Evolutionary conservation across 2,329 filamentous ascomycete species (phyloP).

Genomic region (Dactylonectria macrodidyma): DNA sequence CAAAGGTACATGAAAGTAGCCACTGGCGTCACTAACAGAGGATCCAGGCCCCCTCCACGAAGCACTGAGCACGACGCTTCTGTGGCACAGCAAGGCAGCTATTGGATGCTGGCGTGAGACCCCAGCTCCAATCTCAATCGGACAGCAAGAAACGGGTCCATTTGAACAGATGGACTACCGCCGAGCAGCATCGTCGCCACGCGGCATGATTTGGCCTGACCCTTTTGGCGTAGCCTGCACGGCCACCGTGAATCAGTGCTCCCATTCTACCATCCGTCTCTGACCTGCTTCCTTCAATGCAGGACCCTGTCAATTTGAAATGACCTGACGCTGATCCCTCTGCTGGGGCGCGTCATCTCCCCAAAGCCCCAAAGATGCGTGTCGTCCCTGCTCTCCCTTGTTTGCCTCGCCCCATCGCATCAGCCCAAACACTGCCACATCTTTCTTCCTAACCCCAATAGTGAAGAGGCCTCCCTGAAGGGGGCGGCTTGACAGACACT

Average conservation of each 20-base stretch:
- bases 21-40: not conserved
- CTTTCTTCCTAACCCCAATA: not conserved
- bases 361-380: constrained; percentile 3
- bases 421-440: constrained; percentile 14
- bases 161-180: constrained; percentile 2
- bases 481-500: not conserved
- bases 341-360: constrained; percentile 7
- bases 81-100: not conserved
- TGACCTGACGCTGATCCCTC: too few species aligned
- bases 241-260: constrained; percentile 5
- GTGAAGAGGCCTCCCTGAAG: constrained; percentile 23
- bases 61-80: too few species aligned
- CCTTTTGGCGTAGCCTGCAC: not conserved
- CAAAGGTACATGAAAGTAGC: not conserved
- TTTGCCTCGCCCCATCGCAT: constrained; percentile 7
- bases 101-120: not conserved
- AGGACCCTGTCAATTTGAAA: constrained; percentile 8
- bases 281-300: too few species aligned
- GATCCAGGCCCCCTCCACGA: not conserved
- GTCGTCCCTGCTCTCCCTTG: not conserved
- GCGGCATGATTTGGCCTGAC: constrained; percentile 15
- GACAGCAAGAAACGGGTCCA: constrained; percentile 26
- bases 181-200: constrained; percentile 4
- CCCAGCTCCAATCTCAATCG: not conserved
- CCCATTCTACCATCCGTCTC: not conserved